Base-by-base conservation (phyloP, 2,329 filamentous ascomycete genomes). In the Xylaria sp. region DNA sequence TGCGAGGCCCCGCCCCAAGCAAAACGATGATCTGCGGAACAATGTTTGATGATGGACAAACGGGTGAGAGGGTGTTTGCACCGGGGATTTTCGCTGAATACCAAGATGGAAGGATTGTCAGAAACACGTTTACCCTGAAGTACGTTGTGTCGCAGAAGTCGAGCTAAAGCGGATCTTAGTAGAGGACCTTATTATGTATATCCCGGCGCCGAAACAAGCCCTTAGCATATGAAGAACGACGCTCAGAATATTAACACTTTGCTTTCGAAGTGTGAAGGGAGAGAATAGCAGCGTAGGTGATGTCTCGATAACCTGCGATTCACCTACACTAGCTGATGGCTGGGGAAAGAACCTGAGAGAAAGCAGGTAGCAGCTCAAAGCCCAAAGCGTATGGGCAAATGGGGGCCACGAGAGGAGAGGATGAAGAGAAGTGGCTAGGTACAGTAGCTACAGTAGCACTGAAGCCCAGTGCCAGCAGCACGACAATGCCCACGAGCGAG, bases 61-160 rank as follows among this genome's bases (percentile, higher is more conserved):
- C 36, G 38, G 20, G 53, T n/a, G 53, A 70, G 40, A 46, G 3
- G 38, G 58, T 51, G 63, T 67, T 57, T 63, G 59, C 48, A 48
- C 59, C n/a, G 60, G 54, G 42, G 42, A 28, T 57, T 66, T 68
- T 68, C 26, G 53, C 33, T 51, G 46, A 59, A 61, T 42, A 54
- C 46, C 71, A 71, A 73, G 71, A 72, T 71, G 67, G 73, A 72
- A 74, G 71, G 67, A 73, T 70, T 68, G 73, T 71, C 74, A 74
- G 78, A 79, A 79, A 76, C 74, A 74, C 73, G 65, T 68, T 60
- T 73, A 69, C 76, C 71, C 74, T 79, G 79, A 78, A 76, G 78
- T 75, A 67, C 68, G 74, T 74, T 71, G 78, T 80, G 80, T 83
- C 80, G 80, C 81, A 83, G 80, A 75, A 79, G 77, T 74, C 69